A percentile compares a stretch with the other conserved stretches of the same genome.
Conservation (phyloP, 2,329 filamentous ascomycete genomes). For the Sclerotinia minor region DNA sequence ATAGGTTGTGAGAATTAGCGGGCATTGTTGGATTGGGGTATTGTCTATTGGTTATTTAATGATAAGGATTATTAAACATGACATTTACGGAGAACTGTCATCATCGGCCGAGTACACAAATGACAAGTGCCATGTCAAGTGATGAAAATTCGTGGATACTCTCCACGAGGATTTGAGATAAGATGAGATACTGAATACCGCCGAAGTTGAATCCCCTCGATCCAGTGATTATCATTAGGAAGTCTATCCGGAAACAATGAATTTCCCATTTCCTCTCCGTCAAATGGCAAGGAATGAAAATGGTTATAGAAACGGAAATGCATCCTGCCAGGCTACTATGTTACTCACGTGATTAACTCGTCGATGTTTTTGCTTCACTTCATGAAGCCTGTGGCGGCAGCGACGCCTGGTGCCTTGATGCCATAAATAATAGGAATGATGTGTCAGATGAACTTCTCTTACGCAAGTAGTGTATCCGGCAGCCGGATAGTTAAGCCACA, state of each 20-base stretch:
- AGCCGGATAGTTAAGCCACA: background rate
- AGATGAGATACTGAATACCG: background rate
- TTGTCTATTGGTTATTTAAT: constrained; percentile 10
- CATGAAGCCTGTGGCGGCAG: background rate
- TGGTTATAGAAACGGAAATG: background rate
- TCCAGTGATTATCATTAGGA: constrained; percentile 11
- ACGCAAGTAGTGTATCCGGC: background rate
- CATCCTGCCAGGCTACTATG: background rate
- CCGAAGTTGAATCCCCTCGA: constrained; percentile 1
- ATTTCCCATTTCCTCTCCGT: background rate
- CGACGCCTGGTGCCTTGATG: too few species aligned
- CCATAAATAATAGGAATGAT: background rate
- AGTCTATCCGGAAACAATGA: background rate
- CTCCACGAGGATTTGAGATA: background rate
- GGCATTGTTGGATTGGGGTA: constrained; percentile 22
- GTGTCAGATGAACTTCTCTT: background rate
- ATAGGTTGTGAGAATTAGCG: constrained; percentile 19
- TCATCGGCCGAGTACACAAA: background rate
- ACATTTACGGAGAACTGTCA: background rate
- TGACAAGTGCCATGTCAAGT: constrained; percentile 5
- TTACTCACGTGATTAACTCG: background rate
- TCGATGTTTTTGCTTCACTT: too few species aligned
- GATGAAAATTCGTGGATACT: background rate
- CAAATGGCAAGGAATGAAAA: background rate
- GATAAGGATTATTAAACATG: constrained; percentile 6